Percentiles rank a stretch among this genome's conserved stretches.
These are phyloP conservation scores for Quercus lobata DNA, from an alignment of 331 rosid species.

Conservation along the genomic window DNA sequence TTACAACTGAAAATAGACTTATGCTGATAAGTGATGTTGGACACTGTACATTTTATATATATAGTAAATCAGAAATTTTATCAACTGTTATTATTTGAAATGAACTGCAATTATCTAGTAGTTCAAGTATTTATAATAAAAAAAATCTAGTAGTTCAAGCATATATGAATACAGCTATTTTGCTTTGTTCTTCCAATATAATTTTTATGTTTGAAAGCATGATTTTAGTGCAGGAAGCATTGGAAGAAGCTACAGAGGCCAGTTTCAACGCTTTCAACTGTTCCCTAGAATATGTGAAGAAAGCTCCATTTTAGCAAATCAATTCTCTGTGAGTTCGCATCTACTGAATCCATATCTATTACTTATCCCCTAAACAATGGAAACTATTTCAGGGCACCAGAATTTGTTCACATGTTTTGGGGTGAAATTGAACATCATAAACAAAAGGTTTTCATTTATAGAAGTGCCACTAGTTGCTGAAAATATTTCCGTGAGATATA, in stretches of 20 bases:
- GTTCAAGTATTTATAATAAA: background rate
- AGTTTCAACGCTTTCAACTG: conserved; percentile 26
- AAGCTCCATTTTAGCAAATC: conserved; percentile 19
- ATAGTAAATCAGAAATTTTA: background rate
- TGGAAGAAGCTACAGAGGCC: conserved; percentile 29
- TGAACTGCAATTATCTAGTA: background rate
- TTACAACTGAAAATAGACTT: background rate
- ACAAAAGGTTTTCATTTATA: background rate
- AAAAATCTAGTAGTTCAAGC: background rate
- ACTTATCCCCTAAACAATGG: background rate
- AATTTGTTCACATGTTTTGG: background rate
- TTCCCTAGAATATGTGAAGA: conserved; percentile 18
- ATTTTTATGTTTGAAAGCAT: background rate
- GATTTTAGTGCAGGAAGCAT: conserved; percentile 28
- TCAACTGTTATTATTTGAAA: background rate
- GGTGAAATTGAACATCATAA: background rate
- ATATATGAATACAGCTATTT: background rate
- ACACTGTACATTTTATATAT: background rate
- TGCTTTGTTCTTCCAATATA: background rate
- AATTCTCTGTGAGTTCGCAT: conserved; percentile 20
- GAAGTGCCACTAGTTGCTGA: background rate
- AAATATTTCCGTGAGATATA: background rate
- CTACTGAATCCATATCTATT: background rate
- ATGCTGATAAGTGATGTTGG: background rate
- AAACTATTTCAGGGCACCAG: background rate